phyloP scores from a whole-genome alignment of 1,284 basidiomycete genomes.

The Leccinum subspadiceum region DNA sequence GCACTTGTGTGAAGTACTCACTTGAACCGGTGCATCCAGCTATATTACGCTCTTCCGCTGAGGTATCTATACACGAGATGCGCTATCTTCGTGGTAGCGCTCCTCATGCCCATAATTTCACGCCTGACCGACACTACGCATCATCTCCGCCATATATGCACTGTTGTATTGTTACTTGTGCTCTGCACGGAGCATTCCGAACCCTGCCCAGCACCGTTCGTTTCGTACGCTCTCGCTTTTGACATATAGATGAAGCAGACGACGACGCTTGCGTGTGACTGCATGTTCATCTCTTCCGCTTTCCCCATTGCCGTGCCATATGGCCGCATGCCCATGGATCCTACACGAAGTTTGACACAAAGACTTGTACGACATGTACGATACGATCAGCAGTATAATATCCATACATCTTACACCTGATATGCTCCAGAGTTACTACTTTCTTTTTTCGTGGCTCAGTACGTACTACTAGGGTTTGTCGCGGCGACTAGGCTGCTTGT shows the following conservation, averaged over 20 bases:
- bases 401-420: constrained; percentile 19
- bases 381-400: constrained; percentile 32
- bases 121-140: constrained; percentile 14
- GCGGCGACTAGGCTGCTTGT: neutral
- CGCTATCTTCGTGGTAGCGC: constrained; percentile 18
- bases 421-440: constrained; percentile 5
- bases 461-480: neutral
- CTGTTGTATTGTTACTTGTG: constrained; percentile 16
- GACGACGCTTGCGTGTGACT: constrained; percentile 14
- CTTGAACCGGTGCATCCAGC: constrained; percentile 8
- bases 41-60: constrained; percentile 19
- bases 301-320: constrained; percentile 17
- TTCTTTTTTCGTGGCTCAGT: neutral
- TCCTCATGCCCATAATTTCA: constrained; percentile 19
- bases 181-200: constrained; percentile 5
- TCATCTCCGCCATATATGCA: constrained; percentile 6
- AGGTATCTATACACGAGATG: constrained; percentile 23
- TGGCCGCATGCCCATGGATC: constrained; percentile 24
- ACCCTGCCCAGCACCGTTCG: constrained; percentile 1
- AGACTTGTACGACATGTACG: constrained; percentile 31
- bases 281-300: constrained; percentile 20
- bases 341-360: constrained; percentile 11
- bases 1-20: neutral
- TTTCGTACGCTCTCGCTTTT: constrained; percentile 5
- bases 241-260: constrained; percentile 22